Evolutionary conservation across 352 stramenopile genomes (phyloP).

Genomic region (Phytophthora cryptogea): DNA sequence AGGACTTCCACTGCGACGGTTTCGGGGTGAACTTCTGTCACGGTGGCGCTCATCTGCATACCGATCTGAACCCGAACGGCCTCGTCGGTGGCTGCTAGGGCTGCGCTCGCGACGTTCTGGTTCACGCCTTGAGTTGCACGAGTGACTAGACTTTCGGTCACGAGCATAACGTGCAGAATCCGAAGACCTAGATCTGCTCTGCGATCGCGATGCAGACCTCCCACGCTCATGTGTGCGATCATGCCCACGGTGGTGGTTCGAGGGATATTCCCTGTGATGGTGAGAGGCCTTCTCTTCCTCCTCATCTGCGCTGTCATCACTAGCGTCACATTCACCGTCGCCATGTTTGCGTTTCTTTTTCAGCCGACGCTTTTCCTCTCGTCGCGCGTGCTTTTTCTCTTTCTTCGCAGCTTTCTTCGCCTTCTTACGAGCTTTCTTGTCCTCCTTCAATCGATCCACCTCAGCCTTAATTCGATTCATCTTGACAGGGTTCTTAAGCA

Average conservation of each 20-base stretch:
- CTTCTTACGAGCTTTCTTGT: constrained; percentile 78
- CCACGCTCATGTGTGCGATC: constrained; percentile 6
- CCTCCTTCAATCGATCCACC: constrained; percentile 76
- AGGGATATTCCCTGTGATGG: constrained; percentile 11
- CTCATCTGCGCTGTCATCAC: constrained; percentile 20
- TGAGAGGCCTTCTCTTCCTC: constrained; percentile 16
- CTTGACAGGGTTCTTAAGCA: constrained; percentile 91
- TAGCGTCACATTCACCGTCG: constrained; percentile 26
- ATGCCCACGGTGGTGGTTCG: constrained; percentile 16
- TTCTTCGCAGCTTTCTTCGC: constrained; percentile 77
- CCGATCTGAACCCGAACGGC: constrained; percentile 2
- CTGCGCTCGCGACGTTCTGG: constrained; percentile 14
- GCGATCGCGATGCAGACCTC: constrained; percentile 19
- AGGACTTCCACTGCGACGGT: constrained; percentile 11
- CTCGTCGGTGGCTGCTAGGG: not conserved
- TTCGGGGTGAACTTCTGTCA: constrained; percentile 12
- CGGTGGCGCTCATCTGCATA: constrained; percentile 7
- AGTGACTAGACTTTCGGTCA: not conserved
- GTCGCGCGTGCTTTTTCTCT: constrained; percentile 49
- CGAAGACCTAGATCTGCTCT: constrained; percentile 24
- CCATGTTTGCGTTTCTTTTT: constrained; percentile 55
- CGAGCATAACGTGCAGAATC: not conserved
- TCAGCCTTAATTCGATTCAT: constrained; percentile 87
- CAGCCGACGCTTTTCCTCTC: constrained; percentile 39
- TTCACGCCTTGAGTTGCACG: constrained; percentile 2